Base-by-base conservation (phyloP, 495 filamentous ascomycete species). In the Podospora appendiculata region DNA sequence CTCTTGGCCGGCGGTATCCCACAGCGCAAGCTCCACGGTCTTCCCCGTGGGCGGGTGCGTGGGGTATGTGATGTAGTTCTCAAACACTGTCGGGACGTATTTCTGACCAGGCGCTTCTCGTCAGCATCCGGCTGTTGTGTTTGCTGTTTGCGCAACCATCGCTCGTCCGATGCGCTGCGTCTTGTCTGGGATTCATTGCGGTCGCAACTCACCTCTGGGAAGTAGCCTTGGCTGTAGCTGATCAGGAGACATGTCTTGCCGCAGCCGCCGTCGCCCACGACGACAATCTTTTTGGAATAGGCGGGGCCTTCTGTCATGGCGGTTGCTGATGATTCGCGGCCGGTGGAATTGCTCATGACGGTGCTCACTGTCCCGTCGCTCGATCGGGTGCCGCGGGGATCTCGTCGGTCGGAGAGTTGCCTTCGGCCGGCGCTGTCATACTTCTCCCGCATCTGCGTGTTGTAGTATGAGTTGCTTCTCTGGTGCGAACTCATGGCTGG, bases 31-130 rank as follows among this genome's bases (percentile, higher is more conserved):
- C 72, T 98, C 93, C 48, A 97, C 88, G 36, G 82, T 90, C 76
- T 96, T 96, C 56, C 93, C 90, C 19, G 86, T 88, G 9, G 81
- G 75, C 59, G 84, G 82, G 65, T 98, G 94, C 38, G 80, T 82
- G 49, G 90, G 93, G 70, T 96, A 90, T 38, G 93, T 95, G 71
- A 97, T 97, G 78, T 98, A 98, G 74, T 98, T 98, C 64, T 98
- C 93, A 66, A 98, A 98, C 54, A 98, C 93, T 0, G 93, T 98
- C 3, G 93, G 93, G 46, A 98, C 92, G 64, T 98, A 98, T 96
- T 96, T 98, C 93, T 98, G 33, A 41, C 25, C 25, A 25, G 25
- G 25, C 25, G 25, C 25, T 25, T 25, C 25, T 25, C 25, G 25
- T 25, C 25, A 25, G 25, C 25, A 25, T 25, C 25, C n/a, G n/a